phyloP scores from a whole-genome alignment of 106 monocot species.

The Xerophyta viscosa region DNA sequence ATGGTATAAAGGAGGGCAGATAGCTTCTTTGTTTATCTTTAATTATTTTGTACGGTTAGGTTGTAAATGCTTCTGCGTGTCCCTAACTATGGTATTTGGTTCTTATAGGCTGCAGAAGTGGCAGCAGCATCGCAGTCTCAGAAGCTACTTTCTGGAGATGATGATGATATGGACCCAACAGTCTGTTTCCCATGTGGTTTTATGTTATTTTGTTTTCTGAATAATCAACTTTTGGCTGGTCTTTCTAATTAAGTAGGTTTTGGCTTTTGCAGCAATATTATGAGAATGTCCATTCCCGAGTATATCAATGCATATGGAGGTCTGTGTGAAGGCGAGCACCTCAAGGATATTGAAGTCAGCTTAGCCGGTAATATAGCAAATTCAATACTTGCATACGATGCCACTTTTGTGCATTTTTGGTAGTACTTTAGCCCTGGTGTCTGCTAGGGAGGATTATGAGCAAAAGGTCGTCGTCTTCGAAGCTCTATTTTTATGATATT shows the following conservation, averaged over 20 bases:
- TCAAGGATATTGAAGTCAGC: constrained; percentile 49
- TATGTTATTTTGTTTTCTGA: not conserved
- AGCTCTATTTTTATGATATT: constrained; percentile 86
- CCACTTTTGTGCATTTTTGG: no score
- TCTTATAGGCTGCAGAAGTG: constrained; percentile 11
- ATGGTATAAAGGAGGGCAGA: no score
- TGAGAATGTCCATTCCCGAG: constrained; percentile 51
- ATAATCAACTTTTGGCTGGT: not conserved
- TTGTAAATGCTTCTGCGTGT: no score
- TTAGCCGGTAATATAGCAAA: constrained; percentile 45
- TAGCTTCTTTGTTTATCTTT: no score
- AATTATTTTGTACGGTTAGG: no score
- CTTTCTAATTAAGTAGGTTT: not conserved
- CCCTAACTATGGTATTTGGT: no score
- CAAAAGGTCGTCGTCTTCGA: constrained; percentile 70
- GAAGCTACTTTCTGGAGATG: constrained; percentile 41
- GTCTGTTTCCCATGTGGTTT: constrained; percentile 15
- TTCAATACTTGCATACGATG: no score
- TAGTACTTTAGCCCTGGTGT: no score
- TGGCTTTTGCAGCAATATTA: constrained; percentile 63
- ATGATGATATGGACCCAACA: constrained; percentile 85
- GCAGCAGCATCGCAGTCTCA: constrained; percentile 16
- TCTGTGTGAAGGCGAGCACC: constrained; percentile 61
- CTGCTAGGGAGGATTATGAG: constrained; percentile 92
- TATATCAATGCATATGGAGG: constrained; percentile 48